phyloP scores from a whole-genome alignment of 371 early-diverging fungal species.

The Coemansia sp. region DNA sequence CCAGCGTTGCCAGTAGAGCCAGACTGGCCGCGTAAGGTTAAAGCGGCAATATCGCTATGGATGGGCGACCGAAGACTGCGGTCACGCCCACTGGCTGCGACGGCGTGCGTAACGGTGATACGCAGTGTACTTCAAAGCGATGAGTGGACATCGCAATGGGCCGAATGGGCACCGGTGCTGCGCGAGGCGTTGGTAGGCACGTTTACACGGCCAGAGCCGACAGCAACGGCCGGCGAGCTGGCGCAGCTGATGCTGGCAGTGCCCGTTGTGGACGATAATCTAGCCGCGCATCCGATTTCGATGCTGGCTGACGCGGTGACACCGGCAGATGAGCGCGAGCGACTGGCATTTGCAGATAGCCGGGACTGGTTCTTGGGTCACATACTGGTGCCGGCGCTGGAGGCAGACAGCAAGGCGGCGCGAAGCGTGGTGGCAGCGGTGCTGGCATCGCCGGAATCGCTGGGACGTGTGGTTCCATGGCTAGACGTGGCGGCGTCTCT shows the following conservation, averaged over 20 bases:
- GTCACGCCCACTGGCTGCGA: conserved; percentile 6
- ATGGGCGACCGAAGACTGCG: conserved; percentile 17
- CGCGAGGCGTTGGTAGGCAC: conserved; percentile 7
- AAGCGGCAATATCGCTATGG: conserved; percentile 36
- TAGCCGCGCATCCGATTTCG: conserved; percentile 21
- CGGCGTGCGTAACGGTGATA: conserved; percentile 3
- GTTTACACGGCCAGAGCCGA: conserved; percentile 8
- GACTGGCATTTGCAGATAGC: conserved; percentile 34
- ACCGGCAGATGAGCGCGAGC: conserved; percentile 3
- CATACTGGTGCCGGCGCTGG: conserved; percentile 25
- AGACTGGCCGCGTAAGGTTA: conserved; percentile 35
- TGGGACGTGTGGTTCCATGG: conserved; percentile 37
- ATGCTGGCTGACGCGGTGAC: conserved; percentile 15
- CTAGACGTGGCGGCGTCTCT: conserved; percentile 32
- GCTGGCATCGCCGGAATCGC: conserved; percentile 19
- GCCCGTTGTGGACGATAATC: not conserved
- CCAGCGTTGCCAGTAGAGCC: conserved; percentile 39
- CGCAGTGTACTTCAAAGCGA: conserved; percentile 18
- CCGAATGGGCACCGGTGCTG: conserved; percentile 24
- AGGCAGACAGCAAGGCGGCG: conserved; percentile 3
- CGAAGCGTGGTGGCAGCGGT: conserved; percentile 21
- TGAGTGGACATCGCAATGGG: conserved; percentile 32
- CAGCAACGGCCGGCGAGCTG: conserved; percentile 9
- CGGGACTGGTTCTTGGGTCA: conserved; percentile 46
- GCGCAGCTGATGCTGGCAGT: conserved; percentile 25